Percentiles rank a stretch among this genome's conserved stretches.
Conservation (phyloP, 2,329 filamentous ascomycete genomes). For the Neocatenulostroma microsporum region DNA sequence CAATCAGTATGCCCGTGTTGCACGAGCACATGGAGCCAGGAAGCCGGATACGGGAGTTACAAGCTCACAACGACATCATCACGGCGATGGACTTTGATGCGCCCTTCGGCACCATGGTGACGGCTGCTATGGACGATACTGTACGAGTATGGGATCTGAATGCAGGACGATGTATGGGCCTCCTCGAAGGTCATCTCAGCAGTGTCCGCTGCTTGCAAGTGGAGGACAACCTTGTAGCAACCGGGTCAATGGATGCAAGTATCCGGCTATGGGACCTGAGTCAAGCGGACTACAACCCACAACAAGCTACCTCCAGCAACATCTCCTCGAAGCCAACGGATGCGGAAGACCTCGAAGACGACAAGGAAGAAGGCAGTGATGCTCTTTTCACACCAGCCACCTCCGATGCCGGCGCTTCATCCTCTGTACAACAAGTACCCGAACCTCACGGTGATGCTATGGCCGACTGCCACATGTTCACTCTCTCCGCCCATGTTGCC, state of each 20-base stretch:
- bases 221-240: constrained; percentile 90
- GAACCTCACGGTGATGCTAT: constrained; percentile 65
- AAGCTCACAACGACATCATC: constrained; percentile 79
- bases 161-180: constrained; percentile 81
- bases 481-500: constrained; percentile 81
- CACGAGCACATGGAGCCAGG: constrained; percentile 94
- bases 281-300: constrained; percentile 72
- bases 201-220: constrained; percentile 90
- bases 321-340: constrained; percentile 34
- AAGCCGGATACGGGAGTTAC: constrained; percentile 77
- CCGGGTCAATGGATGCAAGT: constrained; percentile 88
- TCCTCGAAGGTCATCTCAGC: constrained; percentile 87
- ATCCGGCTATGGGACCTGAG: constrained; percentile 93
- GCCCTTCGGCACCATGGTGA: constrained; percentile 94
- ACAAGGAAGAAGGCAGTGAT: constrained; percentile 32
- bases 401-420: constrained; percentile 13
- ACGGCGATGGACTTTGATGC: constrained; percentile 92
- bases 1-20: constrained; percentile 85
- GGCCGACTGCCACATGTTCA: constrained; percentile 82
- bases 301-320: constrained; percentile 37
- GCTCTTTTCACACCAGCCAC: constrained; percentile 23
- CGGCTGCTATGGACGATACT: constrained; percentile 84
- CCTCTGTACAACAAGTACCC: too few species aligned
- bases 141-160: constrained; percentile 96
- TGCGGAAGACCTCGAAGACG: constrained; percentile 47